phyloP scores from a whole-genome alignment of 78 protist species.

The Dictyostelium citrinum region DNA sequence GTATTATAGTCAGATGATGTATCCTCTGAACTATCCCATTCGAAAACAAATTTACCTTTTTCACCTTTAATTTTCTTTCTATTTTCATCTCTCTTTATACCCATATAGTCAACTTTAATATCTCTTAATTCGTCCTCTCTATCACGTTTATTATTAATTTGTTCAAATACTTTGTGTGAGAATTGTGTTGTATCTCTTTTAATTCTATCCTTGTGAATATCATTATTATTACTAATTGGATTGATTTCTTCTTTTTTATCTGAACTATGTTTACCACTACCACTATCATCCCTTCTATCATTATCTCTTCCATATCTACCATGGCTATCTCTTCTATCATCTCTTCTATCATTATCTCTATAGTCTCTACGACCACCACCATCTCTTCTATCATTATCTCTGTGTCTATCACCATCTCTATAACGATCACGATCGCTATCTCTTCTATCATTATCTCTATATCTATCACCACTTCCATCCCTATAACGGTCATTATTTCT shows the following conservation, averaged over 20 bases:
- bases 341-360: background rate
- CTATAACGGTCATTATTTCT: background rate
- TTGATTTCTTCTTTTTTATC: background rate
- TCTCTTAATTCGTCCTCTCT: slow-evolving; percentile 27
- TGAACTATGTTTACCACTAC: background rate
- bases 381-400: too few species aligned
- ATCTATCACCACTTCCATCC: background rate
- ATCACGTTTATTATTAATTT: slow-evolving; percentile 24
- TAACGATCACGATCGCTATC: background rate
- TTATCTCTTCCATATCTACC: background rate
- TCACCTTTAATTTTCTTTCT: slow-evolving; percentile 73
- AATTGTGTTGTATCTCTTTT: background rate
- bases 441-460: background rate
- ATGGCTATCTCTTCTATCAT: background rate
- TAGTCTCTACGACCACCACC: background rate
- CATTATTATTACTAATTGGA: background rate
- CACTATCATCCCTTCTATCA: background rate
- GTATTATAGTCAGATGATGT: slow-evolving; percentile 81
- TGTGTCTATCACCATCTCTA: background rate
- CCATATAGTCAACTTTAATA: slow-evolving; percentile 32
- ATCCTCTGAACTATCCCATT: slow-evolving; percentile 91
- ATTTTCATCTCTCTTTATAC: slow-evolving; percentile 18
- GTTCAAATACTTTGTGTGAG: background rate
- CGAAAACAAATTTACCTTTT: slow-evolving; percentile 76
- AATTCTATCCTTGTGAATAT: background rate